A percentile compares a stretch with the other conserved stretches of the same genome.
Conservation (phyloP, 2,329 filamentous ascomycete species). For the Fusarium sororula region DNA sequence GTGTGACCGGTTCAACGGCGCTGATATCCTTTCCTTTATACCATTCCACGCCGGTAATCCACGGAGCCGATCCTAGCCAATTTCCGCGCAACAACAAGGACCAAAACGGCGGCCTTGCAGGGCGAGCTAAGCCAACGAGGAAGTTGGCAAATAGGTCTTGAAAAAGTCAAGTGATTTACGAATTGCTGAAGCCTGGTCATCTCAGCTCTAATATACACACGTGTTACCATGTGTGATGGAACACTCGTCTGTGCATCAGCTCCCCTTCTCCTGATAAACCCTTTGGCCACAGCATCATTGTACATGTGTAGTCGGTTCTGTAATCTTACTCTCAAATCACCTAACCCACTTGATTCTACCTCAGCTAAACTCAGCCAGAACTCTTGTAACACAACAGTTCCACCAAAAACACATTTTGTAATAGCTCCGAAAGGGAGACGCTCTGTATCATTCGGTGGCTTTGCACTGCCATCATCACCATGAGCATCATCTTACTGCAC, state of each 20-base stretch:
- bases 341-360: constrained; percentile 22
- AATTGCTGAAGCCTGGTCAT: background rate
- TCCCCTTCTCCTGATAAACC: background rate
- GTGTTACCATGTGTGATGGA: constrained; percentile 5
- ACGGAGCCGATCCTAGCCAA: constrained; percentile 16
- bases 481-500: background rate
- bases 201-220: background rate
- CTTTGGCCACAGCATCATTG: constrained; percentile 15
- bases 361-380: constrained; percentile 4
- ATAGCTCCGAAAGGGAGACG: background rate
- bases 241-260: background rate
- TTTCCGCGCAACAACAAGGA: constrained; percentile 14
- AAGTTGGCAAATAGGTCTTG: constrained; percentile 22
- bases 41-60: background rate
- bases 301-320: constrained; percentile 5
- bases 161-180: constrained; percentile 2
- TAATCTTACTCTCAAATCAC: background rate
- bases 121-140: constrained; percentile 37
- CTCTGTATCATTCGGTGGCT: background rate
- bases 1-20: constrained; percentile 14
- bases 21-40: constrained; percentile 5
- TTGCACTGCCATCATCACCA: constrained; percentile 5
- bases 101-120: constrained; percentile 36
- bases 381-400: background rate
- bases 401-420: background rate